Conservation (phyloP, 2,329 filamentous ascomycete species). For the Penicillium olsonii region DNA sequence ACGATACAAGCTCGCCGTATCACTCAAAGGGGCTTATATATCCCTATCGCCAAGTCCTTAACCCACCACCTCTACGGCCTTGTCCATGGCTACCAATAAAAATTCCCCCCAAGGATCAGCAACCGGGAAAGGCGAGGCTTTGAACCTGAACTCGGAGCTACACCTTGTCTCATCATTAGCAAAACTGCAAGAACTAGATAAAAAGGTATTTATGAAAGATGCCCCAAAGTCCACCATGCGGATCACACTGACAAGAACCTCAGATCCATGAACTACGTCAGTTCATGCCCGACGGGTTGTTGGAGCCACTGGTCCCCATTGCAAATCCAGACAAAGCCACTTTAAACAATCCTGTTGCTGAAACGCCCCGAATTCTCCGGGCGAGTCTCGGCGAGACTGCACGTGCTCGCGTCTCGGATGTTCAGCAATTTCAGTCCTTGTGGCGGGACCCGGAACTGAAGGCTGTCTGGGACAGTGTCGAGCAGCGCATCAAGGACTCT, state of each 20-base stretch:
- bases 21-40: not conserved
- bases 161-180: constrained; percentile 43
- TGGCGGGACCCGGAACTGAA: constrained; percentile 46
- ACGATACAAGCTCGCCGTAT: not conserved
- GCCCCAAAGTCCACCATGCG: not conserved
- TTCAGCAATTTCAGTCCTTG: constrained; percentile 40
- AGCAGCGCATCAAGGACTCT: constrained; percentile 38
- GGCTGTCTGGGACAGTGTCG: constrained; percentile 40
- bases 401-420: constrained; percentile 36
- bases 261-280: constrained; percentile 47
- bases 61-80: not conserved
- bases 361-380: constrained; percentile 39
- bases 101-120: not conserved
- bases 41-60: not conserved
- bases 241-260: constrained; percentile 8
- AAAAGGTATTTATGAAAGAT: constrained; percentile 21
- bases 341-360: constrained; percentile 23
- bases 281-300: constrained; percentile 42
- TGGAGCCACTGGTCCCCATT: constrained; percentile 43
- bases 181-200: constrained; percentile 43
- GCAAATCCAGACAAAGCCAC: constrained; percentile 32
- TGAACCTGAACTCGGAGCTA: constrained; percentile 33
- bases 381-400: constrained; percentile 38
- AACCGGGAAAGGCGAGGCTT: not conserved
- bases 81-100: constrained; percentile 2